Evolutionary conservation across 179 eudicot species (phyloP), one percentile per base, ranked within the genome.

Genomic region (Silene noctiflora): DNA sequence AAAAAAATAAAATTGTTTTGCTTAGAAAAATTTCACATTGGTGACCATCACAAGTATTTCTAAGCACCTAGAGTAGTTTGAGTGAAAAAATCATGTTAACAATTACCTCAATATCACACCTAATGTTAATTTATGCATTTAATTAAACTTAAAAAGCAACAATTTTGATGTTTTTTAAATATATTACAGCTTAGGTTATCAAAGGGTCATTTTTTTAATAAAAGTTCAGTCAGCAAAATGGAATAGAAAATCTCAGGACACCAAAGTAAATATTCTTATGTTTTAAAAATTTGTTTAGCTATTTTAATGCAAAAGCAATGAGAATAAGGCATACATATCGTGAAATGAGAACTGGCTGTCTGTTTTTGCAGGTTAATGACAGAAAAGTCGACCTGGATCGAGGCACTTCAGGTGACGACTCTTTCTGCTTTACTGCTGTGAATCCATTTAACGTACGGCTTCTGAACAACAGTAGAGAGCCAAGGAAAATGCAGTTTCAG

Each of bases 371-470:
- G 99, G 97, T 93, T 31, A 95, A 95, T 75, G 88, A 88, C 74
- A 88, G 94, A 78, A 87, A 85, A 73, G 87, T 95, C 71, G 89
- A 87, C 71, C 81, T 95, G 24, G 86, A 87, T 62, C 83, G 82
- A 73, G 79, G 83, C 69, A 78, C 72, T 55, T 39, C 71, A 11
- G 73, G 67, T n/a, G 81, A 61, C 16, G 87, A 87, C 67, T 68
- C 82, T 17, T 64, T 80, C 67, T 95, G 98, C 85, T 88, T 87
- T 81, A 88, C 91, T 24, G 84, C 84, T 16, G 83, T 9, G 60
- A 89, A 87, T 72, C 92, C 98, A 16, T 95, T 95, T 69, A 44
- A 83, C 53, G 84, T 95, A 22, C 82, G 75, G 71, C 89, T 89
- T 55, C 84, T 93, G 27, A 80, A 77, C 81, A 81, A 80, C 11